phyloP scores from a whole-genome alignment of 129 eudicot species.

The Chrysanthemum makinoi region DNA sequence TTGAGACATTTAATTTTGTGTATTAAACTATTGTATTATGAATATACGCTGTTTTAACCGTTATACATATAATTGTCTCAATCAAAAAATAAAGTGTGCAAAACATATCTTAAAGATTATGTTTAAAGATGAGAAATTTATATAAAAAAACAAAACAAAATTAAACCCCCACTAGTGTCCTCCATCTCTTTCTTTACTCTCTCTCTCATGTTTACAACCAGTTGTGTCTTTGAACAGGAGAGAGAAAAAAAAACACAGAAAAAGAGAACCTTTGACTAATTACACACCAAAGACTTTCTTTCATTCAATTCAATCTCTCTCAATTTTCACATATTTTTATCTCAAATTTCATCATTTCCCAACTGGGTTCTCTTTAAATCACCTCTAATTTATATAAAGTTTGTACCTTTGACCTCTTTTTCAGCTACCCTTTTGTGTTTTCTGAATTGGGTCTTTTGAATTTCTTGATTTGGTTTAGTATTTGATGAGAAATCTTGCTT shows the following conservation, averaged over 20 bases:
- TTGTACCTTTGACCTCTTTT: not conserved
- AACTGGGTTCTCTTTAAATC: constrained; percentile 21
- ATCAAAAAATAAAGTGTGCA: no score
- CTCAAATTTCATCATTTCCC: constrained; percentile 1
- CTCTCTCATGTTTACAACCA: constrained; percentile 26
- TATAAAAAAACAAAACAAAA: not conserved
- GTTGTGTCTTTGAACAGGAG: constrained; percentile 31
- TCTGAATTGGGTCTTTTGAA: constrained; percentile 30
- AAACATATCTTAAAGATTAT: no score
- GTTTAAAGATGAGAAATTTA: not conserved
- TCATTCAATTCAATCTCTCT: constrained; percentile 16
- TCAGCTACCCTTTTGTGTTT: constrained; percentile 27
- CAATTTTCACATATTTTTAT: constrained; percentile 23
- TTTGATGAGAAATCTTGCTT: constrained; percentile 41
- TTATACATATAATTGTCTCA: no score
- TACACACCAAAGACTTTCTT: constrained; percentile 26
- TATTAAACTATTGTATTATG: no score
- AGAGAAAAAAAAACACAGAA: constrained; percentile 45
- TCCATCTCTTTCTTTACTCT: constrained; percentile 15
- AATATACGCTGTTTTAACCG: no score
- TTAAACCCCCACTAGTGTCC: constrained; percentile 13
- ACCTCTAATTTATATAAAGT: not conserved
- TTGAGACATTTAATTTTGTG: no score
- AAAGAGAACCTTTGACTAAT: constrained; percentile 50
- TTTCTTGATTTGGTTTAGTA: constrained; percentile 29